Evolutionary conservation across 331 rosid species (phyloP).

Genomic region (Malus hybrid): DNA sequence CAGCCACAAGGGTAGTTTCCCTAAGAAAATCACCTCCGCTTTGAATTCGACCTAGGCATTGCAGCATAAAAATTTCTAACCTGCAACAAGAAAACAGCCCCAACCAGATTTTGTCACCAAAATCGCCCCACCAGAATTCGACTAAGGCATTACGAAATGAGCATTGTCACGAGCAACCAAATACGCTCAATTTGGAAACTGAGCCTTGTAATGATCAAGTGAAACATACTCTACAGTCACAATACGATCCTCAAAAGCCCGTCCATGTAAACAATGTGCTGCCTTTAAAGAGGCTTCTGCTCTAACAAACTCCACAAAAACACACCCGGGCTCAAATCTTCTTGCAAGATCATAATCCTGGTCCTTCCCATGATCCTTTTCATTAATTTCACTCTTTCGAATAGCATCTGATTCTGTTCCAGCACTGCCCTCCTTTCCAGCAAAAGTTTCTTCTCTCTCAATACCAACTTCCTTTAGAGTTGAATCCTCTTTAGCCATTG

Average conservation of each 20-base stretch:
- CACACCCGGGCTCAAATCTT: conserved; percentile 48
- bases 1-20: too few relatives aligned
- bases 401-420: conserved; percentile 22
- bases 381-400: conserved; percentile 11
- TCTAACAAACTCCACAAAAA: conserved; percentile 82
- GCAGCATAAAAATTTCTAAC: too few relatives aligned
- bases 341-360: conserved; percentile 15
- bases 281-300: conserved; percentile 62
- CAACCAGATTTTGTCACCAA: too few relatives aligned
- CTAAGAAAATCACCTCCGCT: too few relatives aligned
- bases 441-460: conserved; percentile 19
- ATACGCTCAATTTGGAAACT: conserved; percentile 46
- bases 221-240: conserved; percentile 61
- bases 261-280: conserved; percentile 79
- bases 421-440: conserved; percentile 17
- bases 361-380: conserved; percentile 18
- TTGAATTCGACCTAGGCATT: too few relatives aligned
- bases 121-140: too few relatives aligned
- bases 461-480: conserved; percentile 7
- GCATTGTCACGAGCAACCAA: not conserved
- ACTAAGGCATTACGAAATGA: not conserved
- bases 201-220: conserved; percentile 37
- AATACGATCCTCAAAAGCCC: conserved; percentile 57
- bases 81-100: too few relatives aligned
- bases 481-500: conserved; percentile 4